Percentiles rank a stretch among this genome's conserved stretches.
Conservation (phyloP, 164 flowering plant genomes). For the Annona cherimola region DNA sequence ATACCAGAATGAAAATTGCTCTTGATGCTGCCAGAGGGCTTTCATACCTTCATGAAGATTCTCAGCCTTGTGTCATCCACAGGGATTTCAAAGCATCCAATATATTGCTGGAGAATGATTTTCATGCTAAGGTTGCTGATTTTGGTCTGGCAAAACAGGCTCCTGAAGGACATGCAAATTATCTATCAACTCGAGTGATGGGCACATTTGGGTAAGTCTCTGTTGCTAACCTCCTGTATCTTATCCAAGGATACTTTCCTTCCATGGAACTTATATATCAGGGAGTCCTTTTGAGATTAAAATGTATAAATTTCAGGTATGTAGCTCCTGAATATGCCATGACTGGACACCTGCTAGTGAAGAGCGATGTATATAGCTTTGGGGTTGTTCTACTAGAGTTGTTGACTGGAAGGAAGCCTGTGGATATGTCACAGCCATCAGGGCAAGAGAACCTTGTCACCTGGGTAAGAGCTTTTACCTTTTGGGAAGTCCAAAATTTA, state of each 20-base stretch:
- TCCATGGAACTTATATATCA: neutral
- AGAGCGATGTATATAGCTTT: slow-evolving; percentile 97
- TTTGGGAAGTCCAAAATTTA: neutral
- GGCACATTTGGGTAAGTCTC: slow-evolving; percentile 90
- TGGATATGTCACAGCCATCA: slow-evolving; percentile 93
- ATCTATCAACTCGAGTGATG: slow-evolving; percentile 94
- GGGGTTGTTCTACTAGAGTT: slow-evolving; percentile 97
- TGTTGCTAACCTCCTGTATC: neutral
- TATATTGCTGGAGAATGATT: slow-evolving; percentile 87
- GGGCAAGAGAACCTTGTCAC: slow-evolving; percentile 98
- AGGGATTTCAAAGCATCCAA: slow-evolving; percentile 98
- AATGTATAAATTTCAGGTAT: slow-evolving; percentile 48
- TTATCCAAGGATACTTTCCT: slow-evolving; percentile 1
- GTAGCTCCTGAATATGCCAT: slow-evolving; percentile 99
- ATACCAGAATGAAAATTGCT: slow-evolving; percentile 96
- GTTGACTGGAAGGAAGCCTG: slow-evolving; percentile 91
- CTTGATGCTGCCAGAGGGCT: slow-evolving; percentile 99
- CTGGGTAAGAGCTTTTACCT: slow-evolving; percentile 59
- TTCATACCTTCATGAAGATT: slow-evolving; percentile 95
- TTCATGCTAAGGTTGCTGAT: slow-evolving; percentile 94
- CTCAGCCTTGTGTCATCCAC: slow-evolving; percentile 95
- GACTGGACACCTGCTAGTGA: slow-evolving; percentile 96
- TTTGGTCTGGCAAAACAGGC: slow-evolving; percentile 98
- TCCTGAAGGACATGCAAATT: slow-evolving; percentile 83
- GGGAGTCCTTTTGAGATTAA: neutral